phyloP scores from a whole-genome alignment of 208 protist species.

The Naegleria lovaniensis region DNA sequence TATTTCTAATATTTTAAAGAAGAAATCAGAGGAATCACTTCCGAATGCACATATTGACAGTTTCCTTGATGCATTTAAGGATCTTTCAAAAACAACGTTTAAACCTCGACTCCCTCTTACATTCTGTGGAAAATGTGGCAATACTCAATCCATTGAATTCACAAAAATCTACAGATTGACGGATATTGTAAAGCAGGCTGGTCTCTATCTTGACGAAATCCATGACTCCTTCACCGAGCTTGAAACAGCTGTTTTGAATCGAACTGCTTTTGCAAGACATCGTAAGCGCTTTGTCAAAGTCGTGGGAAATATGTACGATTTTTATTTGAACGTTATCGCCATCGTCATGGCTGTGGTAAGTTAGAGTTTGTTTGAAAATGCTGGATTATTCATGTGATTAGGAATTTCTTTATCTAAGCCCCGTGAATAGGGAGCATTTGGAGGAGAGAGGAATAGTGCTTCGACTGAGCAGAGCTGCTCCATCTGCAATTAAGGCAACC shows the following conservation, averaged over 20 bases:
- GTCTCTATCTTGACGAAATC: background rate
- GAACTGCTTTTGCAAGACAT: background rate
- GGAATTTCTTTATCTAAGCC: background rate
- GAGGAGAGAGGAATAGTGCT: background rate
- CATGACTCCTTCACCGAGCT: background rate
- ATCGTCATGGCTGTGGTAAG: background rate
- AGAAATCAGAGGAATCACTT: background rate
- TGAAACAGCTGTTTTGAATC: background rate
- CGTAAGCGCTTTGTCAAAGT: background rate
- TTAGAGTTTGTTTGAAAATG: too few species aligned
- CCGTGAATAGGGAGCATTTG: background rate
- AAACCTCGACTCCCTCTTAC: background rate
- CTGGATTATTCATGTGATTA: too few species aligned
- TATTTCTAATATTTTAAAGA: background rate
- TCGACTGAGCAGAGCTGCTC: background rate
- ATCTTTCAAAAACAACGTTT: background rate
- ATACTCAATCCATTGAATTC: background rate
- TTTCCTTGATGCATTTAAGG: background rate
- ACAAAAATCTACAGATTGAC: background rate
- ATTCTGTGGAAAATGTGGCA: background rate
- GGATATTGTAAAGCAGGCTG: background rate
- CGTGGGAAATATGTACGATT: background rate
- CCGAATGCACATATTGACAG: background rate
- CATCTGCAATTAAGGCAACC: background rate
- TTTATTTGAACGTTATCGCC: background rate